Percentiles rank a stretch among this genome's conserved stretches.
Conservation (phyloP, 306 rosid species). For the Betula pendula region DNA sequence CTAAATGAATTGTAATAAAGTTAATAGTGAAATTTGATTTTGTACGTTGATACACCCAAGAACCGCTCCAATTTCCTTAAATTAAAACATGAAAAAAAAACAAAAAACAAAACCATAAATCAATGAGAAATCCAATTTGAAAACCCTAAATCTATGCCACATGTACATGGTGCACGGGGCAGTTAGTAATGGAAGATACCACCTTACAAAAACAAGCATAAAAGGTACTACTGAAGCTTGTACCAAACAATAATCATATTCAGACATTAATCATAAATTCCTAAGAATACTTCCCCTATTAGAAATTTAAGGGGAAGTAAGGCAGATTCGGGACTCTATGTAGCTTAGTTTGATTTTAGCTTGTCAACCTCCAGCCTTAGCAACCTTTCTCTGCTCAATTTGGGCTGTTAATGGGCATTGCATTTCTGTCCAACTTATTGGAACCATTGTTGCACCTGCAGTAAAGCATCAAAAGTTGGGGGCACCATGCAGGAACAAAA, state of each 20-base stretch:
- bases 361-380: constrained; percentile 66
- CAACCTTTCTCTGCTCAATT: constrained; percentile 87
- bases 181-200: neutral
- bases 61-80: neutral
- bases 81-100: neutral
- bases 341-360: neutral
- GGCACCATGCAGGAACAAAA: constrained; percentile 9
- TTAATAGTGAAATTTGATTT: too few species aligned
- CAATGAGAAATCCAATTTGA: neutral
- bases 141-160: neutral
- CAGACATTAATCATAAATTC: neutral
- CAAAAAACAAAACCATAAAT: neutral
- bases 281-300: neutral
- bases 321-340: neutral
- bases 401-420: constrained; percentile 83
- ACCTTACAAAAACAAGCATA: neutral
- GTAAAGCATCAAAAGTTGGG: constrained; percentile 19
- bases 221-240: neutral
- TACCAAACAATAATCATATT: neutral
- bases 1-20: neutral
- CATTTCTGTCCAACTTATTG: constrained; percentile 95
- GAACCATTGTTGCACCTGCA: constrained; percentile 78
- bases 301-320: neutral
- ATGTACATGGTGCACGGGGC: neutral
- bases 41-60: neutral